Conservation (phyloP, 192 early-diverging fungal species). For the Nowakowskiella sp. region DNA sequence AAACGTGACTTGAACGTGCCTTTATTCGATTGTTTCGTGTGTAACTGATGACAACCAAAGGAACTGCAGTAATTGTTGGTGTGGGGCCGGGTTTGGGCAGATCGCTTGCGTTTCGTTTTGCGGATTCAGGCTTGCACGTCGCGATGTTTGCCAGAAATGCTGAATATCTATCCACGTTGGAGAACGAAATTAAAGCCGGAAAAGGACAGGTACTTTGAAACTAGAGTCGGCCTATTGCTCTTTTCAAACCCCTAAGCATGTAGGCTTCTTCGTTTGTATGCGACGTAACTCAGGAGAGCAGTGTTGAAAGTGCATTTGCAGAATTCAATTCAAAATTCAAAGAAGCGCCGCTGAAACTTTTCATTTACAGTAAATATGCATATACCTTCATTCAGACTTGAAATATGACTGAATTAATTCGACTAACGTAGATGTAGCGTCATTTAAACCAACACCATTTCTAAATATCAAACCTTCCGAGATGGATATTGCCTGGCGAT, state of each 20-base stretch:
- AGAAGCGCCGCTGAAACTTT: neutral
- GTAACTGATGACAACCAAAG: too few relatives aligned
- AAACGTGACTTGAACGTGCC: too few relatives aligned
- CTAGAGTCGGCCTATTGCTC: too few relatives aligned
- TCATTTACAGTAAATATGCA: neutral
- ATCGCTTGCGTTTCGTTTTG: conserved; percentile 19
- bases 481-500: neutral
- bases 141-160: conserved; percentile 21
- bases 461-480: too few relatives aligned
- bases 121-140: conserved; percentile 21
- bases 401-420: too few relatives aligned
- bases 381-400: too few relatives aligned
- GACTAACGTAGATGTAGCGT: too few relatives aligned
- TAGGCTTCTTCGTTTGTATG: conserved; percentile 1
- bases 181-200: neutral
- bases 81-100: conserved; percentile 22
- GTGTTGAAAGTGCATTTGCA: neutral
- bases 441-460: too few relatives aligned
- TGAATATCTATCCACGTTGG: conserved; percentile 2
- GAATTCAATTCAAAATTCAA: neutral
- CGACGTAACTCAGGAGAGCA: neutral
- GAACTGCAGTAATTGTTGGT: conserved; percentile 25
- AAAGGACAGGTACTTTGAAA: too few relatives aligned
- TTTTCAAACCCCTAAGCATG: too few relatives aligned
- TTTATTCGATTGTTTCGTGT: too few relatives aligned